Percentiles rank a stretch among this genome's conserved stretches.
Conservation (phyloP, 352 stramenopile genomes). For the Phytophthora litchii region DNA sequence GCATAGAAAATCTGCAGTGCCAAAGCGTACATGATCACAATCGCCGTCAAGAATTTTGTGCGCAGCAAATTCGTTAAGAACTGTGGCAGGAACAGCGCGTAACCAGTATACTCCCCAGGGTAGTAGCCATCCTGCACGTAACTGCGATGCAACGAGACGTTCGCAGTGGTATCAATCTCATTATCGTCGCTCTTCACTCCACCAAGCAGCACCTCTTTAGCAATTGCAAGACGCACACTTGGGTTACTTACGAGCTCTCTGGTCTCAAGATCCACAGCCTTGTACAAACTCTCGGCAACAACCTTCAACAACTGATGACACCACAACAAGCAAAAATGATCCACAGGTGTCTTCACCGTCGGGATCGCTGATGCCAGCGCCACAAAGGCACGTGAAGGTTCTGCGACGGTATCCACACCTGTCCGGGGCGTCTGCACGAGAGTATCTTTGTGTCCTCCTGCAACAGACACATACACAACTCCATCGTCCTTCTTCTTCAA, state of each 20-base stretch:
- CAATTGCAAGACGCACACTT: conserved; percentile 45
- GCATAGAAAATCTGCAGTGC: conserved; percentile 67
- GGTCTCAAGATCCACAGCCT: conserved; percentile 57
- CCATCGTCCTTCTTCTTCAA: conserved; percentile 26
- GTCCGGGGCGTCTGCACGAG: conserved; percentile 65
- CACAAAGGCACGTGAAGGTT: conserved; percentile 42
- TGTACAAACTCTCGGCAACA: conserved; percentile 67
- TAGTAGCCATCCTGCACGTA: conserved; percentile 63
- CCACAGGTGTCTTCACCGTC: conserved; percentile 63
- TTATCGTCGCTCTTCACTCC: conserved; percentile 2
- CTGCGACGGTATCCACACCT: conserved; percentile 36
- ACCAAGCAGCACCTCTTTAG: conserved; percentile 50
- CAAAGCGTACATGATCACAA: conserved; percentile 73
- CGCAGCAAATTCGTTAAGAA: conserved; percentile 60
- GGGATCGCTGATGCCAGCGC: conserved; percentile 68
- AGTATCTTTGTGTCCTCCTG: conserved; percentile 82
- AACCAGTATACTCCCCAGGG: conserved; percentile 47
- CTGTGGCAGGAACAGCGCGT: conserved; percentile 53
- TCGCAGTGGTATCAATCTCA: conserved; percentile 16
- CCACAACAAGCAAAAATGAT: conserved; percentile 87
- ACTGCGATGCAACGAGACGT: conserved; percentile 48
- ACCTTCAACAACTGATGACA: conserved; percentile 80
- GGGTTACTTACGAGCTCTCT: conserved; percentile 50
- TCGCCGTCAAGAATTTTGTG: conserved; percentile 43
- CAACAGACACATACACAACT: conserved; percentile 73